Evolutionary conservation across 352 stramenopile genomes (phyloP).

Genomic region (Globisporangium nodosum): DNA sequence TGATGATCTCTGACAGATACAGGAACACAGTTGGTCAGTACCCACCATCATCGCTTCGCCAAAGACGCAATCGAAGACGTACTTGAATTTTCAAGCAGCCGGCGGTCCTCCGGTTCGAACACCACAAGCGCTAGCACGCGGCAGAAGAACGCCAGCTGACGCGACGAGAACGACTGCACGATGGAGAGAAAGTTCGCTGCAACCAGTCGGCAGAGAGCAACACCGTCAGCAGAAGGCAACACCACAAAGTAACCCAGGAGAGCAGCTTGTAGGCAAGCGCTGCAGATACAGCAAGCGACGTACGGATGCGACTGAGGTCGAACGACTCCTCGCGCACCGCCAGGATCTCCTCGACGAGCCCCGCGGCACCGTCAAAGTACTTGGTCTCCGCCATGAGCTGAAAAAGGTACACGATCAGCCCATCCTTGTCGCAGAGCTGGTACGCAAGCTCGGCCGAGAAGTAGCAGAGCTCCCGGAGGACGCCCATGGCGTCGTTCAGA

Average conservation of each 20-base stretch:
- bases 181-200: conserved; percentile 89
- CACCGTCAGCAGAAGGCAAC: conserved; percentile 18
- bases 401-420: conserved; percentile 92
- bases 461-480: conserved; percentile 82
- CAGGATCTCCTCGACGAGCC: conserved; percentile 92
- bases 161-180: conserved; percentile 83
- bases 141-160: conserved; percentile 94
- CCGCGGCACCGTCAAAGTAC: conserved; percentile 89
- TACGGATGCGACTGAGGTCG: conserved; percentile 76
- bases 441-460: conserved; percentile 61
- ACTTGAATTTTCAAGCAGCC: conserved; percentile 89
- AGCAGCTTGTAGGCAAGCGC: neutral
- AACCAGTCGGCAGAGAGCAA: neutral
- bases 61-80: conserved; percentile 6
- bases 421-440: conserved; percentile 75
- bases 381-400: conserved; percentile 85
- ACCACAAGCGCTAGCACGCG: conserved; percentile 93
- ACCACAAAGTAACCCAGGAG: neutral
- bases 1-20: conserved; percentile 76
- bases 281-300: conserved; percentile 10
- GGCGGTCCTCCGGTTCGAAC: conserved; percentile 94
- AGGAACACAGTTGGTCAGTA: conserved; percentile 1
- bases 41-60: neutral
- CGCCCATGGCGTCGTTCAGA: conserved; percentile 70
- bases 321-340: conserved; percentile 77